These are phyloP conservation scores for Phialocephala sp. DNA, from an alignment of 2,329 filamentous ascomycete species.

Conservation along the genomic window DNA sequence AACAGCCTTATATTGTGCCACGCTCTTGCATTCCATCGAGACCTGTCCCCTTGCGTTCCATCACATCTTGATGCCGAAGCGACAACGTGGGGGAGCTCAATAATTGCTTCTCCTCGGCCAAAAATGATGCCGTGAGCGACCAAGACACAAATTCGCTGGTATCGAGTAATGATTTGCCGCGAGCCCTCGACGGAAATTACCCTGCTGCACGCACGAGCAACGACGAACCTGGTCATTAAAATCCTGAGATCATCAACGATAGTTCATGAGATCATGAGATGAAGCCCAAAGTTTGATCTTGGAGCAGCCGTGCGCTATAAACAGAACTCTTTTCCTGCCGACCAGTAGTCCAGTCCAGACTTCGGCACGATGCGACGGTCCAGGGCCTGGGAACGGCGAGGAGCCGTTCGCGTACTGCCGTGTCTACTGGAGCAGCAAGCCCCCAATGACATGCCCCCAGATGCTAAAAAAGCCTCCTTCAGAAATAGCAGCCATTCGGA, in stretches of 20 bases:
- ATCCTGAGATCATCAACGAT: neutral
- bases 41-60: neutral
- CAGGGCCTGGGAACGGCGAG: slow-evolving; percentile 3
- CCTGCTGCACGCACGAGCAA: neutral
- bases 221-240: neutral
- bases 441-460: slow-evolving; percentile 7
- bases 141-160: neutral
- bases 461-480: neutral
- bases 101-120: neutral
- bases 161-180: neutral
- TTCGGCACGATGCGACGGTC: neutral
- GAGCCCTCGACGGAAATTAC: neutral
- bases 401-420: slow-evolving; percentile 8
- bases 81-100: neutral
- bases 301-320: neutral
- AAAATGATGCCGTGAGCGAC: neutral
- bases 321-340: neutral
- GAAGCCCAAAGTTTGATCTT: neutral
- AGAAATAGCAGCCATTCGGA: neutral
- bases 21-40: neutral
- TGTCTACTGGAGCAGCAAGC: neutral
- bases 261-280: neutral
- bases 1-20: neutral
- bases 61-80: neutral
- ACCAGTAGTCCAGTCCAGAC: slow-evolving; percentile 6